These are phyloP conservation scores for Elsinoe fawcettii DNA, from an alignment of 2,329 filamentous ascomycete genomes.

Conservation along the genomic window DNA sequence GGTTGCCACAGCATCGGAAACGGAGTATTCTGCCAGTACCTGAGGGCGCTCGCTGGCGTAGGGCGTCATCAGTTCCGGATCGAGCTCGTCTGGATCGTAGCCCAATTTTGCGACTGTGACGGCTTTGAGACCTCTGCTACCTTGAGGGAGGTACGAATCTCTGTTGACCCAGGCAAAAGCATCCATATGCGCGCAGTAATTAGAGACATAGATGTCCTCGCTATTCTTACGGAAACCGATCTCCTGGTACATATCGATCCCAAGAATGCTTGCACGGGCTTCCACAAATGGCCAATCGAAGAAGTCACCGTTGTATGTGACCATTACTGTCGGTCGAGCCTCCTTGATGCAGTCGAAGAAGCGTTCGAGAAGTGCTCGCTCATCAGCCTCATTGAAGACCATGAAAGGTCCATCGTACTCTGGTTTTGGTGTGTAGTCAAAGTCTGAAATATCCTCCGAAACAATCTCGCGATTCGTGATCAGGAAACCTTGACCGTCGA, in stretches of 20 bases:
- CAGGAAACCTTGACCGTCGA: slow-evolving; percentile 93
- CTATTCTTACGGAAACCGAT: slow-evolving; percentile 93
- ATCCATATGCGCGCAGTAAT: slow-evolving; percentile 97
- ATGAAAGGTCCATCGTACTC: slow-evolving; percentile 94
- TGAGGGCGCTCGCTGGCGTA: slow-evolving; percentile 82
- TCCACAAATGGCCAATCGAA: slow-evolving; percentile 99
- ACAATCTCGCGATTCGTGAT: slow-evolving; percentile 98
- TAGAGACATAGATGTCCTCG: slow-evolving; percentile 93
- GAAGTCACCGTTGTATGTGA: slow-evolving; percentile 99
- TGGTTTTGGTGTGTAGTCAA: slow-evolving; percentile 95
- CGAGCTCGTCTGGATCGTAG: slow-evolving; percentile 95
- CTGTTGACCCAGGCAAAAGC: slow-evolving; percentile 98
- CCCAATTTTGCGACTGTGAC: slow-evolving; percentile 97
- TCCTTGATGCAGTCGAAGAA: slow-evolving; percentile 97
- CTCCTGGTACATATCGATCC: slow-evolving; percentile 98
- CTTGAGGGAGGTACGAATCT: slow-evolving; percentile 95
- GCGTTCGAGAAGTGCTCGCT: slow-evolving; percentile 76
- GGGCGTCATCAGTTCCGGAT: slow-evolving; percentile 94
- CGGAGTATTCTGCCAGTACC: slow-evolving; percentile 92
- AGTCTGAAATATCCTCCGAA: slow-evolving; percentile 93
- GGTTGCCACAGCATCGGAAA: slow-evolving; percentile 96
- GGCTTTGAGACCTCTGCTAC: slow-evolving; percentile 92
- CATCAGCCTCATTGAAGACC: slow-evolving; percentile 96
- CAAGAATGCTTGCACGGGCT: slow-evolving; percentile 81
- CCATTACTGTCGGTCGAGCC: slow-evolving; percentile 88